These are phyloP conservation scores for Fraxinus ornus DNA, from an alignment of 305 asterid species.

Conservation along the genomic window DNA sequence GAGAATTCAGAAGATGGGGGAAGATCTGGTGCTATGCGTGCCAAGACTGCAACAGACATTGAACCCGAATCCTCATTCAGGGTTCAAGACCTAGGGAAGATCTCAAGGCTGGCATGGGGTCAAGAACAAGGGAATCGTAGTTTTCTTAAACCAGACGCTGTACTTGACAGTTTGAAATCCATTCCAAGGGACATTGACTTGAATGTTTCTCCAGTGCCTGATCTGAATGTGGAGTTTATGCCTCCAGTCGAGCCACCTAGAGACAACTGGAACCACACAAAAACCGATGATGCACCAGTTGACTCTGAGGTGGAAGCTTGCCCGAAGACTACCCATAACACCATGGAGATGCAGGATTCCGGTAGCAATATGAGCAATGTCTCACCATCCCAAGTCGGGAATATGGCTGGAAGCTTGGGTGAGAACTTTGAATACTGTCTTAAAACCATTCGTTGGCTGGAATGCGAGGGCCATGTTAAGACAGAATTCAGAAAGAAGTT, in stretches of 20 bases:
- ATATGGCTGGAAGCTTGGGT: slow-evolving; percentile 53
- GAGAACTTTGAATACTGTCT: slow-evolving; percentile 83
- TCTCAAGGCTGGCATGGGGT: slow-evolving; percentile 61
- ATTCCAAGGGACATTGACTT: slow-evolving; percentile 81
- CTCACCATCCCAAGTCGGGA: slow-evolving; percentile 50
- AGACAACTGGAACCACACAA: slow-evolving; percentile 51
- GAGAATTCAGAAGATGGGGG: slow-evolving; percentile 48
- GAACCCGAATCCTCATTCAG: slow-evolving; percentile 86
- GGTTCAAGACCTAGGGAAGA: slow-evolving; percentile 81
- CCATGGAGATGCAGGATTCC: slow-evolving; percentile 65
- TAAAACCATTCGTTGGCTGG: slow-evolving; percentile 84
- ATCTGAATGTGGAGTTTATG: slow-evolving; percentile 74
- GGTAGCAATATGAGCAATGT: slow-evolving; percentile 82
- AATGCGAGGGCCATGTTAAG: slow-evolving; percentile 68
- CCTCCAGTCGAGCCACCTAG: slow-evolving; percentile 66
- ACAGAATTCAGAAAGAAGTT: slow-evolving; percentile 75
- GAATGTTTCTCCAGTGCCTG: slow-evolving; percentile 80
- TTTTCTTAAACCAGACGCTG: slow-evolving; percentile 38
- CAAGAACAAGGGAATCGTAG: slow-evolving; percentile 46
- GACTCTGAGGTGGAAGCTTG: slow-evolving; percentile 48
- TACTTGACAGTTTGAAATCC: slow-evolving; percentile 40
- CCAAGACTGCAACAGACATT: slow-evolving; percentile 38
- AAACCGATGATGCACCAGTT: slow-evolving; percentile 48
- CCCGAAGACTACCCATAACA: slow-evolving; percentile 48
- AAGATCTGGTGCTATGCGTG: slow-evolving; percentile 36